Conservation (phyloP, 768 basidiomycete genomes). For the Pleurotus djamor region DNA sequence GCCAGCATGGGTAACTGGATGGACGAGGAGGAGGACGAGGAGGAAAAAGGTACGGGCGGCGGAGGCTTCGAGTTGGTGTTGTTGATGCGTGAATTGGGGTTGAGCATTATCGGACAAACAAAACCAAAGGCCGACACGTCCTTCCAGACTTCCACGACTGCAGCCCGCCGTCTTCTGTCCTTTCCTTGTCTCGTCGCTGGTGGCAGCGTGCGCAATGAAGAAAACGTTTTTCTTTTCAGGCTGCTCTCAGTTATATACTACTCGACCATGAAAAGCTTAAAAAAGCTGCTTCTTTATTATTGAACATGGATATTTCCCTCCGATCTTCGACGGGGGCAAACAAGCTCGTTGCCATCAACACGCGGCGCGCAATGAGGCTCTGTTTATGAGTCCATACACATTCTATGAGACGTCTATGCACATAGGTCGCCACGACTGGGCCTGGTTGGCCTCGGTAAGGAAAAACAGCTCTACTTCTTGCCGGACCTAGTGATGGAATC, state of each 20-base stretch:
- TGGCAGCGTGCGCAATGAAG: not conserved
- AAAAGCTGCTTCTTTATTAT: not conserved
- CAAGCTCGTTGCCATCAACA: slow-evolving; percentile 7
- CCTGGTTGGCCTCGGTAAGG: too few relatives aligned
- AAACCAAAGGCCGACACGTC: slow-evolving; percentile 9
- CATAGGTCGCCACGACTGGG: not conserved
- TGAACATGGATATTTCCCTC: not conserved
- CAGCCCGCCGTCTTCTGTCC: not conserved
- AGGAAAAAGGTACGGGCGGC: slow-evolving; percentile 12
- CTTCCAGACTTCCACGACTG: not conserved
- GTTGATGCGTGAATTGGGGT: slow-evolving; percentile 8
- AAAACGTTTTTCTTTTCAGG: not conserved
- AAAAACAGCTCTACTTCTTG: slow-evolving; percentile 9
- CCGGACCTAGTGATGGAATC: slow-evolving; percentile 7
- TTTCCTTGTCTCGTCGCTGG: not conserved
- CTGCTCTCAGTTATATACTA: not conserved
- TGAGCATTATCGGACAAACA: slow-evolving; percentile 9
- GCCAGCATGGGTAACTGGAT: slow-evolving; percentile 72
- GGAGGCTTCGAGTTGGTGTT: slow-evolving; percentile 9
- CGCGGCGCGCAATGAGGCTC: slow-evolving; percentile 5
- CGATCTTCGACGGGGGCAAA: not conserved
- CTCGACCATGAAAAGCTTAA: not conserved
- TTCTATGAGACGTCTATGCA: not conserved
- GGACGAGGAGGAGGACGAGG: slow-evolving; percentile 18
- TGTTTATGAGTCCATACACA: not conserved